Evolutionary conservation across 1,284 basidiomycete genomes (phyloP).

Genomic region (Ustilago hordei): DNA sequence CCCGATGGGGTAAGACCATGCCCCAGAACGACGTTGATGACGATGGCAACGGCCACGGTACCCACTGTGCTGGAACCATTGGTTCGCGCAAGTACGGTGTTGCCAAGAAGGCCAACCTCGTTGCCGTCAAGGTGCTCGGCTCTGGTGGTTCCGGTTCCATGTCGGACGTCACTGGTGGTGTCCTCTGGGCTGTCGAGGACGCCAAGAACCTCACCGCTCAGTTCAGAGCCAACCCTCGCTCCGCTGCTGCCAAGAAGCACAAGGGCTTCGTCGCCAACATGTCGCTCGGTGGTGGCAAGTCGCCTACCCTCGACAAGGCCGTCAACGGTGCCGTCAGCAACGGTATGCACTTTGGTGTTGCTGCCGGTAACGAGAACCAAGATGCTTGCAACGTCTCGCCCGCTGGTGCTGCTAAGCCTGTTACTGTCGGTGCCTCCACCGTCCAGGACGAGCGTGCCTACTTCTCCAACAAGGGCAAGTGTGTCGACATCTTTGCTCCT

Average conservation of each 20-base stretch:
- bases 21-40: conserved; percentile 78
- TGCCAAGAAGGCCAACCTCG: conserved; percentile 89
- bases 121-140: conserved; percentile 97
- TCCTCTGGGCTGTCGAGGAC: conserved; percentile 79
- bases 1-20: conserved; percentile 71
- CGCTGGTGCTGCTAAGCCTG: conserved; percentile 75
- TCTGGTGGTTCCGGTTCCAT: conserved; percentile 92
- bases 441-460: conserved; percentile 82
- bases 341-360: conserved; percentile 85
- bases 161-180: conserved; percentile 84
- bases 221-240: conserved; percentile 75
- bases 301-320: conserved; percentile 83
- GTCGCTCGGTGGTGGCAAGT: conserved; percentile 96
- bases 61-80: conserved; percentile 77
- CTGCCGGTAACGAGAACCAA: conserved; percentile 80
- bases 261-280: conserved; percentile 98
- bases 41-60: conserved; percentile 78
- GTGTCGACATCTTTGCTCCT: conserved; percentile 86
- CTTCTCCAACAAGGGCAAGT: conserved; percentile 76
- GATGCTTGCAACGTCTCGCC: conserved; percentile 86
- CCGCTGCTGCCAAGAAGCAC: conserved; percentile 78
- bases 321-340: conserved; percentile 85
- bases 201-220: conserved; percentile 76
- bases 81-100: conserved; percentile 87
- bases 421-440: conserved; percentile 78